Evolutionary conservation across 2,329 filamentous ascomycete genomes (phyloP), one percentile per base, ranked within the genome.

Genomic region (Sphaerulina populicola): DNA sequence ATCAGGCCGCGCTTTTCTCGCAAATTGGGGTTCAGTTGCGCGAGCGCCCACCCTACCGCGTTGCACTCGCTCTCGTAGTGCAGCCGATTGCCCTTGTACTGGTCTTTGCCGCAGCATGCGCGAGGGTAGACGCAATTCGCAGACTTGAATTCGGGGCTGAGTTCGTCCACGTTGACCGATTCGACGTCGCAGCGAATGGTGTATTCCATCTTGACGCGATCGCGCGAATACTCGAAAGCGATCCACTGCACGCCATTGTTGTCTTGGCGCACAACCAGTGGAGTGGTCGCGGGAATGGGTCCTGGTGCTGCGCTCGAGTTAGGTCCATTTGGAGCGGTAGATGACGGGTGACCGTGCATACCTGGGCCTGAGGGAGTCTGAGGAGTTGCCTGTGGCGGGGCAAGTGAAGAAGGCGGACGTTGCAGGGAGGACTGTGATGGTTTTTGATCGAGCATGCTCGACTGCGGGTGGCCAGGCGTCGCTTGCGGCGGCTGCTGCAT

Each of bases 11-110:
- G 81, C 77, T 97, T 97, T 60, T 91, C 91, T 57, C 91, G 82
- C 53, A 97, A 77, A 52, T 87, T 86, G 6, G 89, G 84, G 69
- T 98, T 98, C 48, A 98, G 74, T 66, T 97, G 86, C 2, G 93
- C 93, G 60, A 98, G 73, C 10, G 91, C 91, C 93, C 93, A 98
- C n/a, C 93, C 93, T n/a, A 98, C 93, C 0, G 89, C 88, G 72
- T 98, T 98, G 77, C 93, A 98, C 72, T 98, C 93, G 12, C 88
- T 96, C 74, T 98, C 93, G 70, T 98, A 98, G 61, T 93, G 86
- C 60, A 96, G 74, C 12, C 93, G 85, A 69, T 98, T 98, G 55
- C 93, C 93, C 54, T 90, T 85, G 75, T 98, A 98, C 67, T 94
- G 86, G 53, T 97, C 91, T 71, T 97, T 97, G 60, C 82, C 81